Evolutionary conservation across 768 basidiomycete species (phyloP).

Genomic region (Asterophora parasitica): DNA sequence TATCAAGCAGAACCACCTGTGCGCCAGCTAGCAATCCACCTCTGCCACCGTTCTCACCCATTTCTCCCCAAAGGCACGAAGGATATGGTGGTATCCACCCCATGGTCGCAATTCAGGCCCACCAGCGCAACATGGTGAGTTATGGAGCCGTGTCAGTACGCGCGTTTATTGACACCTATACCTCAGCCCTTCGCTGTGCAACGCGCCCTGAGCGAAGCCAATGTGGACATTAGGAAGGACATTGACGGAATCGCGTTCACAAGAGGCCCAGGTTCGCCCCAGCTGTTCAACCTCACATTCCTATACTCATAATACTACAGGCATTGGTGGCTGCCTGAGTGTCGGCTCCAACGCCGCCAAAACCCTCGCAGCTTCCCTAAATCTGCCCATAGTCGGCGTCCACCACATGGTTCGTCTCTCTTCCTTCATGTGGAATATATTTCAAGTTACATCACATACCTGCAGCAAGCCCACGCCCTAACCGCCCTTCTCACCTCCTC

Average conservation of each 20-base stretch:
- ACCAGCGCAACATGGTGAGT: constrained; percentile 72
- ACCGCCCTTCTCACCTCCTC: constrained; percentile 68
- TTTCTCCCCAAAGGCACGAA: constrained; percentile 41
- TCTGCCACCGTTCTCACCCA: not conserved
- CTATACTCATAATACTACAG: constrained; percentile 26
- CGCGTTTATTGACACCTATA: not conserved
- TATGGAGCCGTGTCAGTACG: not conserved
- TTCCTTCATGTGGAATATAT: not conserved
- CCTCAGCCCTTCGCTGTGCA: constrained; percentile 68
- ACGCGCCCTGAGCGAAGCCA: constrained; percentile 63
- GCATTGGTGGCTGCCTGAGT: constrained; percentile 76
- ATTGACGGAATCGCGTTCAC: constrained; percentile 91
- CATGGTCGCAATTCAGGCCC: constrained; percentile 67
- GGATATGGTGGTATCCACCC: constrained; percentile 73
- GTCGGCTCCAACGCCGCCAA: constrained; percentile 83
- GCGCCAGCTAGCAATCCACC: constrained; percentile 16
- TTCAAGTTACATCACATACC: not conserved
- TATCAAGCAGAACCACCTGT: constrained; percentile 72
- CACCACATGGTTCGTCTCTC: constrained; percentile 80
- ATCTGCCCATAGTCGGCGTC: constrained; percentile 82
- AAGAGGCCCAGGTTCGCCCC: constrained; percentile 67
- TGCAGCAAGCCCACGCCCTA: constrained; percentile 93
- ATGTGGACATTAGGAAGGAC: constrained; percentile 46
- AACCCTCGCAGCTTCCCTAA: constrained; percentile 69
- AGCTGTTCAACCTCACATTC: constrained; percentile 3